These are phyloP conservation scores for Monilinia fructigena DNA, from an alignment of 2,329 filamentous ascomycete species.

Conservation along the genomic window DNA sequence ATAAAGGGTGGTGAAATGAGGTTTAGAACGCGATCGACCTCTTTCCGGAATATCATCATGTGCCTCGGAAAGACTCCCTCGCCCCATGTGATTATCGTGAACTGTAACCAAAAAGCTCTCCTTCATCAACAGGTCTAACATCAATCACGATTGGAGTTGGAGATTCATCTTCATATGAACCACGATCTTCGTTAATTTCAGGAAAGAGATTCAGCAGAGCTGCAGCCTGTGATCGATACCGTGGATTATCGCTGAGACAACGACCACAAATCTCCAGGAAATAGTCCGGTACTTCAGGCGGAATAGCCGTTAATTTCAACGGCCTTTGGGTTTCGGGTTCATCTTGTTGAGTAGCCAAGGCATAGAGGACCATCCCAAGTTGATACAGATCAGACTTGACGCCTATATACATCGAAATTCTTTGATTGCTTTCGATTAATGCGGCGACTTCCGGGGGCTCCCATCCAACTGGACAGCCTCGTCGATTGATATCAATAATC, in stretches of 20 bases:
- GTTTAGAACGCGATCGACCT: slow-evolving; percentile 38
- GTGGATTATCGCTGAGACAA: slow-evolving; percentile 75
- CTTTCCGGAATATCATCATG: slow-evolving; percentile 33
- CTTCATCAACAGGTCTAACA: slow-evolving; percentile 30
- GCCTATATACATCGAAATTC: slow-evolving; percentile 95
- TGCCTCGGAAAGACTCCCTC: background rate
- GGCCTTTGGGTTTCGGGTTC: slow-evolving; percentile 84
- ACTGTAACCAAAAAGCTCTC: slow-evolving; percentile 18
- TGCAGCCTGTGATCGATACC: slow-evolving; percentile 69
- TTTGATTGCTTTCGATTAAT: slow-evolving; percentile 82
- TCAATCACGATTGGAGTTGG: slow-evolving; percentile 37
- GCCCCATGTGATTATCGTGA: slow-evolving; percentile 12
- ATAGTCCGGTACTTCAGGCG: slow-evolving; percentile 70
- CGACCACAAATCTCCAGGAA: slow-evolving; percentile 71
- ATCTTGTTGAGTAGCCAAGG: slow-evolving; percentile 80
- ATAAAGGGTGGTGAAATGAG: slow-evolving; percentile 24
- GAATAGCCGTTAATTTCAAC: slow-evolving; percentile 54
- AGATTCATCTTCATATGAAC: slow-evolving; percentile 21
- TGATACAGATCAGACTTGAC: slow-evolving; percentile 97
- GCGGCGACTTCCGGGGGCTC: slow-evolving; percentile 88
- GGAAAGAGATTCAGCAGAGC: slow-evolving; percentile 71
- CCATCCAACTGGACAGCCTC: slow-evolving; percentile 97
- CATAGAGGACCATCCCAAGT: slow-evolving; percentile 93
- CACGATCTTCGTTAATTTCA: slow-evolving; percentile 30
- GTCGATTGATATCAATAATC: slow-evolving; percentile 96